Percentiles rank a stretch among this genome's conserved stretches.
Conservation (phyloP, 2,329 filamentous ascomycete species). For the Scopulariopsis brevicaulis region DNA sequence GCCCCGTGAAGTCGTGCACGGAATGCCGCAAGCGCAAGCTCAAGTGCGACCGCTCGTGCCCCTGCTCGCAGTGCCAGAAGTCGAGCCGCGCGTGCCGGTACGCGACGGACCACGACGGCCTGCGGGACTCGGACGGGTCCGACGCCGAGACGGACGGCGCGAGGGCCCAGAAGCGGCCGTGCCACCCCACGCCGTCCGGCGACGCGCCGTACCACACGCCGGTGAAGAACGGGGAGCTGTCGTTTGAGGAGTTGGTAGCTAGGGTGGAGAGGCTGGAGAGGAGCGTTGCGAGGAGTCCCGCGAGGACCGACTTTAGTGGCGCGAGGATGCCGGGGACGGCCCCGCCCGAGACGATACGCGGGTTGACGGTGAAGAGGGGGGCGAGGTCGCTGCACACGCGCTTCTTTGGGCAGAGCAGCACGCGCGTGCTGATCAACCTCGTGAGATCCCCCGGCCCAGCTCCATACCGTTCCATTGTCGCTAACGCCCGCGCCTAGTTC, state of each 20-base stretch:
- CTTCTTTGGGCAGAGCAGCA: conserved; percentile 41
- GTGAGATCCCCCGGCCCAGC: conserved; percentile 20
- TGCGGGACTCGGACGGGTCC: conserved; percentile 36
- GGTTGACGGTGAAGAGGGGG: conserved; percentile 31
- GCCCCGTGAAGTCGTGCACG: conserved; percentile 44
- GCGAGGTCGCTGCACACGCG: conserved; percentile 31
- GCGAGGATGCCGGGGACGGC: conserved; percentile 18
- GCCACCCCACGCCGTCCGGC: neutral
- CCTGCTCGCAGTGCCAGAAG: conserved; percentile 47
- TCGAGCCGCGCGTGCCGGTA: conserved; percentile 43
- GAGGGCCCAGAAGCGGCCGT: conserved; percentile 25
- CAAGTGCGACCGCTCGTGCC: conserved; percentile 41
- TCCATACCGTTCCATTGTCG: conserved; percentile 4
- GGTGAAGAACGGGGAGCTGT: conserved; percentile 12
- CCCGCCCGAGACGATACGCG: conserved; percentile 33
- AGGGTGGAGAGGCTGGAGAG: conserved; percentile 44
- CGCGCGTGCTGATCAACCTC: conserved; percentile 40
- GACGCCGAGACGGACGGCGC: conserved; percentile 22
- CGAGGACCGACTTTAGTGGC: conserved; percentile 21
- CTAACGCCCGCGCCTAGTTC: conserved; percentile 24
- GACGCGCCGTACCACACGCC: neutral
- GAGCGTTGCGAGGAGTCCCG: conserved; percentile 28
- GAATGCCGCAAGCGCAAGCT: conserved; percentile 47
- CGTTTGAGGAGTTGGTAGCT: conserved; percentile 34
- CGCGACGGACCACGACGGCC: conserved; percentile 33